Base-by-base conservation (phyloP, 768 basidiomycete genomes). In the Amanita exitialis region DNA sequence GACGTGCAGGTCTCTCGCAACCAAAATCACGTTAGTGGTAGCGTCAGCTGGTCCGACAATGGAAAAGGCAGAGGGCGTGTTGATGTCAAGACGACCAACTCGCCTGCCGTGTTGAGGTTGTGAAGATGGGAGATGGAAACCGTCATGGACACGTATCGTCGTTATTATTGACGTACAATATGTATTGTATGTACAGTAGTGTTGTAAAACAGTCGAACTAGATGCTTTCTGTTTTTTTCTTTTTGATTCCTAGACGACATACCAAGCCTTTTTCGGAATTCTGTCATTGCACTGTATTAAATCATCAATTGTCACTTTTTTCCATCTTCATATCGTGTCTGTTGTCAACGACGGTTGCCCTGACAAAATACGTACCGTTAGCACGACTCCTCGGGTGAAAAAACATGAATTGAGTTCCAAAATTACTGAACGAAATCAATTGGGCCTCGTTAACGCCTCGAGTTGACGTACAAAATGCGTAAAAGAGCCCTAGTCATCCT, bases 1-100 rank as follows among this genome's bases (percentile, higher is more conserved):
- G n/a, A 28, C 23, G 47, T 56, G 12, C 13, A 37, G 6, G 9
- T 44, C 21, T 44, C 34, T 15, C 20, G 27, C 12, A 4, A 39
- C 10, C 21, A 35, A 12, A 41, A 21, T 15, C 35, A 30, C 15
- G 45, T 49, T 20, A 37, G 20, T 6, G 55, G 55, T 6, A 46
- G 23, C 39, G 55, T 47, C 6, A 34, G 42, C 12, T 56, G 55
- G 55, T 53, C 53, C 25, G 52, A 47, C 7, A 45, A 53, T n/a
- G 37, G 52, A 28, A 34, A 32, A 8, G 36, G 20, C 4, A 51
- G 50, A 23, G 52, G 52, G 4, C 35, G 34, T 15, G 52, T 53
- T 6, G 35, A 39, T 13, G 6, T 53, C 36, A 28, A 21, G n/a
- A 53, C 52, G 28, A n/a, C 44, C 15, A 37, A 53, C 25, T 37